Conservation (phyloP, 164 flowering plant genomes). For the Vitis rupestris region DNA sequence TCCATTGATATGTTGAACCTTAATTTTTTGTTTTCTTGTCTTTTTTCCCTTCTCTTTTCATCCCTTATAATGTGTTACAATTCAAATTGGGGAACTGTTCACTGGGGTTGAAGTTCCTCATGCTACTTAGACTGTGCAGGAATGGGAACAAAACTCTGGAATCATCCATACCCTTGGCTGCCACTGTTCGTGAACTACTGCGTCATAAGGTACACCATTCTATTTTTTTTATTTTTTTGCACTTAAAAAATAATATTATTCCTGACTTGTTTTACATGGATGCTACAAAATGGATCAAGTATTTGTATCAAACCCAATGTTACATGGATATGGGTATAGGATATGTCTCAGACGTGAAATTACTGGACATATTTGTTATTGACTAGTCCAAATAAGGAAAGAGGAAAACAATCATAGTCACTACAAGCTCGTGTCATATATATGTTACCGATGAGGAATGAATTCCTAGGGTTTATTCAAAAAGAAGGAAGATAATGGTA, state of each 20-base stretch:
- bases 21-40: background rate
- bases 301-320: too few species aligned
- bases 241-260: background rate
- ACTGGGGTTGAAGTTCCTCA: slow-evolving; percentile 8
- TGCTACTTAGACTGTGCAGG: slow-evolving; percentile 17
- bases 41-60: background rate
- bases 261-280: background rate
- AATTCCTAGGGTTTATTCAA: too few species aligned
- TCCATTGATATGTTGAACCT: slow-evolving; percentile 2
- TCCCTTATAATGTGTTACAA: background rate
- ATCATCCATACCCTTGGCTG: slow-evolving; percentile 31
- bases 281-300: background rate
- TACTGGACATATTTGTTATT: too few species aligned
- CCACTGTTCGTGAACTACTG: slow-evolving; percentile 35
- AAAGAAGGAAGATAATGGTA: too few species aligned
- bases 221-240: background rate
- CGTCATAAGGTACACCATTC: slow-evolving; percentile 37
- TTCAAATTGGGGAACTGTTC: slow-evolving; percentile 3
- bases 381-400: too few species aligned
- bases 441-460: too few species aligned
- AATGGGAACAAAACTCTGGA: slow-evolving; percentile 25
- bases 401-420: too few species aligned
- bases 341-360: too few species aligned
- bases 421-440: too few species aligned
- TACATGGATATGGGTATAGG: too few species aligned